Evolutionary conservation across 768 basidiomycete genomes (phyloP), one percentile per base, ranked within the genome.

Genomic region (Suillus americanus): DNA sequence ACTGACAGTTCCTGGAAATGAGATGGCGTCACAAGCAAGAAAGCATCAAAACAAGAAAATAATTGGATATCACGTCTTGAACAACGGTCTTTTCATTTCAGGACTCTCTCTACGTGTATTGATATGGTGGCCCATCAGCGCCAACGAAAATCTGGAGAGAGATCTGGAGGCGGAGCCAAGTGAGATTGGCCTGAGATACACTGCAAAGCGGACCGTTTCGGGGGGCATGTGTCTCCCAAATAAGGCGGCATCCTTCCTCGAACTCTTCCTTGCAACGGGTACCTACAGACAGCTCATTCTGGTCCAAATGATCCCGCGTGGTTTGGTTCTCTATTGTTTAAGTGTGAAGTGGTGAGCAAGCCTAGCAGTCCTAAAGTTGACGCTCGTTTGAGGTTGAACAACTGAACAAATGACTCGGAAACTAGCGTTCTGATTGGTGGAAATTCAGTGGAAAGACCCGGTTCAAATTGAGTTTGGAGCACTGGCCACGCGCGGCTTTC

Each of bases 71-170:
- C 30, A 60, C 64, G 23, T 46, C 53, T 65, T 65, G 28, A 41
- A 40, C 62, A 60, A 57, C 64, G 64, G 64, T 55, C 68, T 62
- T 62, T 65, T 65, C 57, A 41, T 59, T 59, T 28, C 25, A 41
- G 5, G 18, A 30, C 5, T 41, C 25, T 59, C 38, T 28, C 50
- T 51, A 23, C 23, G 37, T 38, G 14, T 38, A 38, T 57, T 40
- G 37, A 23, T 18, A 30, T 9, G 28, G 20, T 53, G 16, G 51
- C 51, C 51, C 51, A 54, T 54, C 53, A 54, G 57, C 57, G 40
- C 57, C 40, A 28, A 59, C 25, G 28, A 25, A 57, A 40, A 40
- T 37, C 14, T 38, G 56, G 37, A 57, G 38, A 57, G 38, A 59
- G 57, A 59, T 59, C 57, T 59, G 40, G 28, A 41, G 28, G 37